Evolutionary conservation across 176 grass and related monocot species (phyloP), one percentile per base, ranked within the genome.

Genomic region (Luzula sylvatica): DNA sequence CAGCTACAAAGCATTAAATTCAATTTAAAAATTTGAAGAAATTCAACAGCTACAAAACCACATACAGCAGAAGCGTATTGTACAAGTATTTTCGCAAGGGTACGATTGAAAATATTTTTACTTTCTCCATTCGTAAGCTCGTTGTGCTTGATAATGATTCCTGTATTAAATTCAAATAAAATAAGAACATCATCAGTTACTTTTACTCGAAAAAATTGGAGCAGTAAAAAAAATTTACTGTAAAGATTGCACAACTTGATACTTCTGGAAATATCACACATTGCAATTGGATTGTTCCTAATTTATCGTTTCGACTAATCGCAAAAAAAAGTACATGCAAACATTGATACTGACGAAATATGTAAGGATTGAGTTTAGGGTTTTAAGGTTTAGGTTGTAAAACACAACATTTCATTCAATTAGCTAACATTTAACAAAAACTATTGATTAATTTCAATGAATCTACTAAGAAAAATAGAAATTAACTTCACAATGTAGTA

Each of bases 41-140:
- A 29, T 26, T 11, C 22, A n/a, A n/a, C n/a, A n/a, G n/a, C n/a
- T n/a, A 50, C 11, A 40, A 44, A 48, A 23, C n/a, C 48, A 76
- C 83, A 61, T 69, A 95, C 89, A 48, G 89, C 83, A 44, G 89
- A 95, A 19, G 89, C 83, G 71, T 95, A 95, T 46, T 88, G 61
- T 0, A 88, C 83, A 38, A 95, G 52, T 67, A 78, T 82, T 56
- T 69, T 75, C 11, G 83, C 70, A 26, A 85, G 73, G 7, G 89
- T 79, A 46, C 55, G 78, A 59, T 95, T 95, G 67, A 88, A 85
- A 20, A 43, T 17, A 64, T 81, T 75, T 21, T 55, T 49, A 11
- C 20, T 58, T 47, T 76, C 67, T 12, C 23, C 27, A 9, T 50
- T 44, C 52, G 67, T 75, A 28, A 30, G 40, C 65, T 52, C 27